Evolutionary conservation across 225 moss, liverwort and hornwort species (phyloP), one percentile per base, ranked within the genome.

Genomic region (Polytrichum formosum): DNA sequence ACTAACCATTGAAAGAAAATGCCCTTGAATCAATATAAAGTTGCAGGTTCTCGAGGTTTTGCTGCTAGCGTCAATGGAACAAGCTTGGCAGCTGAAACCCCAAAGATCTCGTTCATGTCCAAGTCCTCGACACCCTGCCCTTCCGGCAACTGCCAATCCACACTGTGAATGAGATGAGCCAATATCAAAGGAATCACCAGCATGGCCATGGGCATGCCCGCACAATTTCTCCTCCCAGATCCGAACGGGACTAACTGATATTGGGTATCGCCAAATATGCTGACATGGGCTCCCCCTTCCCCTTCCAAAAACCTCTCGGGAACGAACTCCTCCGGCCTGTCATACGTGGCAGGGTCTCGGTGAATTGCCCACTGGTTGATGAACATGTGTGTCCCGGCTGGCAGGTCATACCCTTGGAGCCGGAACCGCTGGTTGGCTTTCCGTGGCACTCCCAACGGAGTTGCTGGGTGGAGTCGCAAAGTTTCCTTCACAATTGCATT

Each of bases 401-500:
- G 92, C 55, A 94, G 68, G 29, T 77, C 73, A 65, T 89, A 89
- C 4, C 87, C 90, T 72, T 61, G 60, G 28, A 87, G 70, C 63
- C 80, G 55, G 6, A 90, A 83, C 0, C 75, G 78, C 33, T 80
- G 37, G 2, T 66, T 74, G 26, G 88, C 66, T 75, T 88, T 85
- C 18, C 84, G 83, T 28, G 90, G 90, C 22, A 82, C 37, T 6
- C 86, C 79, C 26, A 90, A 28, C 0, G 79, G 87, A 23, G 88
- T 86, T n/a, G 85, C 89, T 26, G 94, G 85, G 66, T 92, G 94
- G 33, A 90, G 78, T 5, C 92, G 87, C 65, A 83, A 90, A 18
- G 79, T 65, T 20, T 95, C 94, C 68, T 92, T 89, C 65, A 92
- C 37, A 8, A 91, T 58, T 18, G 90, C 90, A 28, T 82, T 79